These are phyloP conservation scores for Thoreauomyces humboldtii DNA, from an alignment of 192 early-diverging fungal species.

Conservation along the genomic window DNA sequence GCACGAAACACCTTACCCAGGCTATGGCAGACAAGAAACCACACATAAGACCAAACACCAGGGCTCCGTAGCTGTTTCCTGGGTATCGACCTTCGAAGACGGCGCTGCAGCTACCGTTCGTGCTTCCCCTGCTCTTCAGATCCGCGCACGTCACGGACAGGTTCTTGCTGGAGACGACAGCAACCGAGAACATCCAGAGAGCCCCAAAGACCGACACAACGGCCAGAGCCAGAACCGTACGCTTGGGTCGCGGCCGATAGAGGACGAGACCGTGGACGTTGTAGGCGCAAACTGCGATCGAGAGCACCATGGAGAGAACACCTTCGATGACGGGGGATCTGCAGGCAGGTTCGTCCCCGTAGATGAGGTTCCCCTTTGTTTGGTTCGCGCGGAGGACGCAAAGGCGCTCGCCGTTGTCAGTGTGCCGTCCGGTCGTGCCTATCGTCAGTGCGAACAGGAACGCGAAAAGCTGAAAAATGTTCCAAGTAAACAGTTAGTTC, in stretches of 20 bases:
- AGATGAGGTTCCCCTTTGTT: background rate
- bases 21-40: background rate
- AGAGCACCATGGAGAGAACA: background rate
- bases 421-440: background rate
- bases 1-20: too few relatives aligned
- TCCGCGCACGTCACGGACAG: background rate
- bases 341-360: background rate
- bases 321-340: background rate
- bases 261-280: background rate
- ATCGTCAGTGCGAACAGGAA: background rate
- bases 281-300: background rate
- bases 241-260: background rate
- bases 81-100: background rate
- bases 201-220: background rate
- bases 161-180: background rate
- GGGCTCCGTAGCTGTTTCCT: background rate
- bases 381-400: background rate
- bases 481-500: too few relatives aligned
- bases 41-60: constrained; percentile 11
- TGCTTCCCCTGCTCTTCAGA: background rate
- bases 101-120: background rate
- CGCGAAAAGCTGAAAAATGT: background rate
- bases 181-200: background rate
- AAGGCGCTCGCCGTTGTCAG: background rate
- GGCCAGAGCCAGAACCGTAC: background rate